Conservation (phyloP, 805 yeast genomes). For the Zygosaccharomyces bisporus region DNA sequence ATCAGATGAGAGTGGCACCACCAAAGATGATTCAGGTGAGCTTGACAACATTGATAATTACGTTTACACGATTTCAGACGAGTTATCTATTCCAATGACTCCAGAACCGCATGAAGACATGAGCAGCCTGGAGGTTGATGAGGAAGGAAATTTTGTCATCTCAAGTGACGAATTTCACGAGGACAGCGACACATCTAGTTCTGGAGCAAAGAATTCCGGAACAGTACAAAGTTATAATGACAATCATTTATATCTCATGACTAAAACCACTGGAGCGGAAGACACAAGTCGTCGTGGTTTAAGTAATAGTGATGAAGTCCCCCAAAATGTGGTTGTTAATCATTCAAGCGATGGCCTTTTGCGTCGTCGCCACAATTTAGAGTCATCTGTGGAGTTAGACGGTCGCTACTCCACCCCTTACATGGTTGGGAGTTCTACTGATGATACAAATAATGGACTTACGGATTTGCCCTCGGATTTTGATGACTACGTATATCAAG, state of each 20-base stretch:
- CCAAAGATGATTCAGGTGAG: conserved; percentile 9
- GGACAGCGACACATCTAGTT: conserved; percentile 1
- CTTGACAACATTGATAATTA: conserved; percentile 14
- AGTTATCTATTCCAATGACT: conserved; percentile 14
- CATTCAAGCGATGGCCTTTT: background rate
- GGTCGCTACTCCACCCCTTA: conserved; percentile 1
- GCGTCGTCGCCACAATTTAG: background rate
- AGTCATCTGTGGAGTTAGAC: background rate
- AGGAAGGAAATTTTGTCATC: conserved; percentile 22
- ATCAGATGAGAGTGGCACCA: conserved; percentile 11
- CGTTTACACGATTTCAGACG: conserved; percentile 15
- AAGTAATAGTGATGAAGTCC: background rate
- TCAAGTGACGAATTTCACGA: conserved; percentile 11
- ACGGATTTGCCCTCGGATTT: conserved; percentile 6
- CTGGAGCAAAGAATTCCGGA: conserved; percentile 12
- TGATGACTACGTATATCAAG: conserved; percentile 14
- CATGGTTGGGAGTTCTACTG: conserved; percentile 4
- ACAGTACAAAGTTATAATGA: conserved; percentile 25
- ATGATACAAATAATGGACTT: conserved; percentile 9
- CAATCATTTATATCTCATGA: conserved; percentile 20
- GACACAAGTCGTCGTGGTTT: background rate
- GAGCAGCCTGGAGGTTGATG: conserved; percentile 21
- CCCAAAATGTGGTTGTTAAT: background rate
- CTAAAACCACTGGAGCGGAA: conserved; percentile 1
- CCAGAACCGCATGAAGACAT: conserved; percentile 20